Conservation (phyloP, 2,329 filamentous ascomycete genomes). For the Fonsecaea monophora region DNA sequence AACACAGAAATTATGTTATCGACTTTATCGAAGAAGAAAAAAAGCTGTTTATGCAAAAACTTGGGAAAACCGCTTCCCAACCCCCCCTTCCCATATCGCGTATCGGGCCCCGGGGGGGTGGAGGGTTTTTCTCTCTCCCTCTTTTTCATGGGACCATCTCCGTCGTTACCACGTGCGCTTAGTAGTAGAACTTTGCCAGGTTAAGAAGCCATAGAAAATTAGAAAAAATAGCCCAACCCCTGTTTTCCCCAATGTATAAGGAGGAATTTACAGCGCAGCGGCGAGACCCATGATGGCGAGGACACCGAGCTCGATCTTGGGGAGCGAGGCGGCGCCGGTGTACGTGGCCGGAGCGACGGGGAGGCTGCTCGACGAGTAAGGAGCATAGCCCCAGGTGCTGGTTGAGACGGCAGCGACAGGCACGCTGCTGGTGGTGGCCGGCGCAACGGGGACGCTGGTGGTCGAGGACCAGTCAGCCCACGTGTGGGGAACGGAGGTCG, state of each 20-base stretch:
- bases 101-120: too few relatives aligned
- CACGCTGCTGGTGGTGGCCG: slow-evolving; percentile 2
- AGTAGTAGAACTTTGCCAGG: slow-evolving; percentile 5
- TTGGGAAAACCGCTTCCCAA: neutral
- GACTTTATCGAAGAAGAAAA: slow-evolving; percentile 21
- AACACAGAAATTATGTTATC: slow-evolving; percentile 15
- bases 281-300: slow-evolving; percentile 23
- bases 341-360: slow-evolving; percentile 16
- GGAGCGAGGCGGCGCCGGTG: slow-evolving; percentile 20
- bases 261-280: slow-evolving; percentile 17
- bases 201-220: slow-evolving; percentile 5
- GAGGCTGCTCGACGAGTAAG: neutral
- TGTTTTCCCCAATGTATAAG: neutral
- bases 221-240: slow-evolving; percentile 1
- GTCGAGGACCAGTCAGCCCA: slow-evolving; percentile 18
- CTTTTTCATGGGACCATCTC: slow-evolving; percentile 8
- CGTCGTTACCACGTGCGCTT: slow-evolving; percentile 4
- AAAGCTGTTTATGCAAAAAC: neutral
- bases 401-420: slow-evolving; percentile 14
- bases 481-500: slow-evolving; percentile 5
- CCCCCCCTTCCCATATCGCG: too few relatives aligned
- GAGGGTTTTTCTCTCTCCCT: neutral
- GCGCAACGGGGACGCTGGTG: neutral
- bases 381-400: slow-evolving; percentile 15
- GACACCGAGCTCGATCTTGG: slow-evolving; percentile 25